phyloP scores from a whole-genome alignment of 2,329 filamentous ascomycete genomes.

The Penicillium carneum region DNA sequence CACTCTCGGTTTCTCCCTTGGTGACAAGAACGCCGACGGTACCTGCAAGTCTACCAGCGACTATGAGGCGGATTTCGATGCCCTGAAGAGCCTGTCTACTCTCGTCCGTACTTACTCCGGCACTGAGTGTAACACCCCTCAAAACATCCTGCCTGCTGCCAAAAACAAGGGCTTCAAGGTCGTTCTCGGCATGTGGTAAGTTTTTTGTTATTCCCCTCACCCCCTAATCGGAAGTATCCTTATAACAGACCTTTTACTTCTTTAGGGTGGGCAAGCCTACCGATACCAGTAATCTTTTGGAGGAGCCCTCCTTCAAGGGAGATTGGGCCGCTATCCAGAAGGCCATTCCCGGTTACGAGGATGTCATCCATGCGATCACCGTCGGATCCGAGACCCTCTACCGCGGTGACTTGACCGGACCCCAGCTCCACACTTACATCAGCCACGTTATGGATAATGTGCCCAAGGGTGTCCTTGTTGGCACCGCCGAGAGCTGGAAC shows the following conservation, averaged over 20 bases:
- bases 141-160: slow-evolving; percentile 70
- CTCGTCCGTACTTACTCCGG: slow-evolving; percentile 73
- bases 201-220: slow-evolving; percentile 9
- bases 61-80: slow-evolving; percentile 71
- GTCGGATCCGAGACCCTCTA: slow-evolving; percentile 76
- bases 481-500: slow-evolving; percentile 77
- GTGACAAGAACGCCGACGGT: slow-evolving; percentile 67
- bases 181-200: slow-evolving; percentile 73
- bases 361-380: slow-evolving; percentile 71
- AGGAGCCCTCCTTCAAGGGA: slow-evolving; percentile 60
- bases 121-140: slow-evolving; percentile 69
- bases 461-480: slow-evolving; percentile 62
- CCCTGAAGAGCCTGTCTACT: slow-evolving; percentile 61
- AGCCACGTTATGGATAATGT: slow-evolving; percentile 65
- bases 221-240: background rate
- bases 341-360: slow-evolving; percentile 55
- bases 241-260: background rate
- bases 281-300: slow-evolving; percentile 49
- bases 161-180: slow-evolving; percentile 71
- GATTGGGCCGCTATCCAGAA: slow-evolving; percentile 67
- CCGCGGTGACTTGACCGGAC: slow-evolving; percentile 70
- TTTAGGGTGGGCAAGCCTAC: slow-evolving; percentile 34
- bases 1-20: slow-evolving; percentile 70
- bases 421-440: slow-evolving; percentile 67
- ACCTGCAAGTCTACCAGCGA: slow-evolving; percentile 68